Base-by-base conservation (phyloP, 768 basidiomycete species). In the Coprinopsis marcescibilis region DNA sequence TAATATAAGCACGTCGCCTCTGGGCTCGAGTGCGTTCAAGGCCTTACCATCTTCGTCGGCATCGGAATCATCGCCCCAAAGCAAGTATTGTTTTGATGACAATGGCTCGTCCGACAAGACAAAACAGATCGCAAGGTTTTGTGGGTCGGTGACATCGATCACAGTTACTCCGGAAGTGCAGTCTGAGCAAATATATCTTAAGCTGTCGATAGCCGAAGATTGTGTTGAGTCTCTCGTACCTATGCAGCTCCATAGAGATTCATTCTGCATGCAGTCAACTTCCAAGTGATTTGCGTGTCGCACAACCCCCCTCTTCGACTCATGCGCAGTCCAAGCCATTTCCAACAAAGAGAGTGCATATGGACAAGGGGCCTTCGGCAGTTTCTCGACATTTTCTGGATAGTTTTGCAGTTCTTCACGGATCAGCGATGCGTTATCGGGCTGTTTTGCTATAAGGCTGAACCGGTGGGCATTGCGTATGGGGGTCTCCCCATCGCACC, bases 401-500 rank as follows among this genome's bases (percentile, higher is more conserved):
- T 69, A 53, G 3, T 36, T 19, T 12, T 52, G 54, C 7, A 73
- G 45, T 52, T 73, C 70, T 21, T 62, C 57, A 21, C 56, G 59
- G 15, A 73, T 57, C 38, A 73, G 58, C 21, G 60, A 53, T 11
- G 61, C 62, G 52, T 73, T 70, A 19, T 65, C 61, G 6, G 52
- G 55, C 43, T 70, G 62, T 46, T 60, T 63, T 11, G 67, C 36
- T 17, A 70, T 59, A 8, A 57, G 57, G 8, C 69, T 17, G 42
- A 70, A 63, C 17, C 68, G 69, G 35, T 51, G 52, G 5, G 59
- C 54, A 14, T 64, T 65, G 0, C 24, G 41, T 10, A 69, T 52
- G 21, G 71, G 67, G 17, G 66, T 54, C 12, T 51, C 43, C 21
- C 65, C 67, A 46, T 64, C 69, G 51, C 62, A 70, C 67, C 65